Percentiles rank a stretch among this genome's conserved stretches.
These are phyloP conservation scores for Canavalia ensiformis DNA, from an alignment of 306 rosid genomes.

Conservation along the genomic window DNA sequence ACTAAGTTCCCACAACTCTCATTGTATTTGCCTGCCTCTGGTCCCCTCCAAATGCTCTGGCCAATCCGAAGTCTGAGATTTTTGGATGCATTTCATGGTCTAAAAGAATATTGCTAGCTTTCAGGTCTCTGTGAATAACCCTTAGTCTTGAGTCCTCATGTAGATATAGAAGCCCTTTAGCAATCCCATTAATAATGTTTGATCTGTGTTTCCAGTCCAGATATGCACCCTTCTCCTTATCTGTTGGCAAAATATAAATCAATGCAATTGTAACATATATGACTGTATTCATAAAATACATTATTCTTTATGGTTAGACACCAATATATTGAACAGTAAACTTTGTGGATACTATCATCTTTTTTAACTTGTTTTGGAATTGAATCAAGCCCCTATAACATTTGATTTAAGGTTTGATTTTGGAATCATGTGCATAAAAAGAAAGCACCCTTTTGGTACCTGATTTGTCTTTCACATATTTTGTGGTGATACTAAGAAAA, in stretches of 20 bases:
- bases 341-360: neutral
- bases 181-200: constrained; percentile 63
- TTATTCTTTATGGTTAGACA: neutral
- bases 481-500: too few relatives aligned
- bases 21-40: constrained; percentile 57
- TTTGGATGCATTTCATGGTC: constrained; percentile 63
- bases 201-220: constrained; percentile 54
- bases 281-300: constrained; percentile 3
- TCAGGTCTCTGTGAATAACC: constrained; percentile 71
- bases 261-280: constrained; percentile 1
- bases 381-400: neutral
- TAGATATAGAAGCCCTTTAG: constrained; percentile 66
- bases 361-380: too few relatives aligned
- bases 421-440: too few relatives aligned
- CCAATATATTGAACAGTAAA: neutral
- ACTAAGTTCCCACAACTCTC: constrained; percentile 72
- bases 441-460: too few relatives aligned
- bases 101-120: constrained; percentile 63
- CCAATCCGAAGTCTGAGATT: constrained; percentile 69
- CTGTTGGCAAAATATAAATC: constrained; percentile 43
- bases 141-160: constrained; percentile 65
- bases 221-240: constrained; percentile 41
- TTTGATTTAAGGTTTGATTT: too few relatives aligned
- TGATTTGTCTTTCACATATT: too few relatives aligned
- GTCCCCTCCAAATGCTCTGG: constrained; percentile 59